A percentile compares a stretch with the other conserved stretches of the same genome.
Evolutionary conservation across 352 stramenopile species (phyloP).

Genomic region (Blastocystis hominis): DNA sequence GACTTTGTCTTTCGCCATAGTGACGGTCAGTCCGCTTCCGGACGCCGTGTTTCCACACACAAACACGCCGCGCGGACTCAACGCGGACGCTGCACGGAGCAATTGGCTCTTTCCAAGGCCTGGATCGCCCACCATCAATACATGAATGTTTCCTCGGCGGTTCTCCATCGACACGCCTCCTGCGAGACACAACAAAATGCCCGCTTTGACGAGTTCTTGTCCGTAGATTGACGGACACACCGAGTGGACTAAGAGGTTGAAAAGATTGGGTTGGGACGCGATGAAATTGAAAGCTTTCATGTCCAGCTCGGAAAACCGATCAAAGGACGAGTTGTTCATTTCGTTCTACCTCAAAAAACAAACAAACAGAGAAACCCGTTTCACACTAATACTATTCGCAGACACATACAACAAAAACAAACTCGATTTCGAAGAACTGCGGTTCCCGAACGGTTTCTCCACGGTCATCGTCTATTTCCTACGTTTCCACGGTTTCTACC

Average conservation of each 20-base stretch:
- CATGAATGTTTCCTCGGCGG: slow-evolving; percentile 75
- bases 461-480: slow-evolving; percentile 10
- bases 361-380: slow-evolving; percentile 46
- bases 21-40: slow-evolving; percentile 87
- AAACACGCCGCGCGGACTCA: slow-evolving; percentile 85
- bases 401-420: slow-evolving; percentile 85
- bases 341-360: neutral
- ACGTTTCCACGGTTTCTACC: slow-evolving; percentile 74
- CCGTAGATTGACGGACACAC: slow-evolving; percentile 89
- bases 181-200: slow-evolving; percentile 84
- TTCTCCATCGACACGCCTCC: slow-evolving; percentile 71
- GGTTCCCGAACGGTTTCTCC: neutral
- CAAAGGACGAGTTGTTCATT: neutral
- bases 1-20: slow-evolving; percentile 81
- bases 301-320: slow-evolving; percentile 77
- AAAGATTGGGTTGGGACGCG: slow-evolving; percentile 75
- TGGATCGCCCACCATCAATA: slow-evolving; percentile 80
- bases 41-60: slow-evolving; percentile 89
- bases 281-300: slow-evolving; percentile 79
- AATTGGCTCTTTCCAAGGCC: slow-evolving; percentile 83
- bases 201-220: slow-evolving; percentile 91
- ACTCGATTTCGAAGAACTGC: neutral
- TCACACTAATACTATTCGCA: slow-evolving; percentile 66
- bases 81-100: slow-evolving; percentile 60
- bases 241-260: slow-evolving; percentile 80